phyloP scores from a whole-genome alignment of 2,329 filamentous ascomycete species.

The Monosporascus sp. region DNA sequence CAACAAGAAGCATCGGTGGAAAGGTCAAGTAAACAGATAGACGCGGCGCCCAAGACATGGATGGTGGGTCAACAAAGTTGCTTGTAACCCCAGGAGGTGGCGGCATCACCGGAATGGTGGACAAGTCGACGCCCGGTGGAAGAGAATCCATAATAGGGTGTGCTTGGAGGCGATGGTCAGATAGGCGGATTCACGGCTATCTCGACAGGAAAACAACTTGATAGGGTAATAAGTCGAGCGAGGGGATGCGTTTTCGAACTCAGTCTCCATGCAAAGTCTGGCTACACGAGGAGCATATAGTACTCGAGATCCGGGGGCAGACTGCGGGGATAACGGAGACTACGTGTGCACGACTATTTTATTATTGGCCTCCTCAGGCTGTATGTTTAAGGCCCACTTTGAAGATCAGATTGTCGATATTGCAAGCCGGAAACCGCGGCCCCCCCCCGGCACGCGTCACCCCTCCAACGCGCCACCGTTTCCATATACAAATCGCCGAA shows the following conservation, averaged over 20 bases:
- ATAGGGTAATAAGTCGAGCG: too few species aligned
- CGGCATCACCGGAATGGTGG: neutral
- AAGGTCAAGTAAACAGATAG: neutral
- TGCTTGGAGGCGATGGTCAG: neutral
- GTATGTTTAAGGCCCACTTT: neutral
- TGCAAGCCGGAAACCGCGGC: too few species aligned
- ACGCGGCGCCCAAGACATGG: neutral
- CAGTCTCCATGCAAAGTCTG: neutral
- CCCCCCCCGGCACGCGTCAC: too few species aligned
- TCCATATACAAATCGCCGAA: too few species aligned
- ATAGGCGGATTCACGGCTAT: neutral
- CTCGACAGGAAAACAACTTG: too few species aligned
- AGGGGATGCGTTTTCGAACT: too few species aligned
- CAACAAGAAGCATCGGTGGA: neutral
- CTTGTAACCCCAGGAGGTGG: neutral
- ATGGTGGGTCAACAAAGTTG: neutral
- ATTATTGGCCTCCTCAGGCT: neutral
- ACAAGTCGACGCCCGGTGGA: neutral
- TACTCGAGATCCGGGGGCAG: neutral
- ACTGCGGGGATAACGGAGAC: neutral
- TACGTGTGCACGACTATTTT: neutral
- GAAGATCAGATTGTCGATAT: too few species aligned
- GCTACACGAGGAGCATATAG: neutral
- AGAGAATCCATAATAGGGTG: neutral
- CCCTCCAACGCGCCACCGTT: too few species aligned